Evolutionary conservation across 768 basidiomycete genomes (phyloP).

Genomic region (Rhodosporidiobolus sp.): DNA sequence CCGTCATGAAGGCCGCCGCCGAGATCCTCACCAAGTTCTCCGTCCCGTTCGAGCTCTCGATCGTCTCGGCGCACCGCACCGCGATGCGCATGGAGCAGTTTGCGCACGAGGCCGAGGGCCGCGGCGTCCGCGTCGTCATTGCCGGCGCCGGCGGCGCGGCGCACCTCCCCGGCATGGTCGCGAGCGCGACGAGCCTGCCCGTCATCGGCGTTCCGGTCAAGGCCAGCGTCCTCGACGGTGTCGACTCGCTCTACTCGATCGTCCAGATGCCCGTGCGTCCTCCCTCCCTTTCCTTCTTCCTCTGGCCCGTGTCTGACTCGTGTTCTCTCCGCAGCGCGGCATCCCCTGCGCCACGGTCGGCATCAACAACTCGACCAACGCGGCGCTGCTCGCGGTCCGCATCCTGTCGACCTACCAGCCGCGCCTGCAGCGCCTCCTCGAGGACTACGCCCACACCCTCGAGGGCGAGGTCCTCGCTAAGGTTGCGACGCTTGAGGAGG

Average conservation of each 20-base stretch:
- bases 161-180: conserved; percentile 97
- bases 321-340: conserved; percentile 63
- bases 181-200: conserved; percentile 84
- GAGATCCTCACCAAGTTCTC: conserved; percentile 74
- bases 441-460: conserved; percentile 64
- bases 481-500: conserved; percentile 66
- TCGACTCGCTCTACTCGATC: conserved; percentile 94
- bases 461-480: conserved; percentile 76
- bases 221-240: conserved; percentile 86
- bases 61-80: conserved; percentile 95
- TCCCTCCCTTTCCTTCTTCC: not conserved
- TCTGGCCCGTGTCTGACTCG: not conserved
- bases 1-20: conserved; percentile 84
- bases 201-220: conserved; percentile 97
- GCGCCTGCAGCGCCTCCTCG: conserved; percentile 63
- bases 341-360: conserved; percentile 97
- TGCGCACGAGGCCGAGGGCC: conserved; percentile 63
- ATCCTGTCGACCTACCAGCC: conserved; percentile 76
- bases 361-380: conserved; percentile 92
- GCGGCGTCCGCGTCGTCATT: conserved; percentile 65
- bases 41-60: conserved; percentile 87
- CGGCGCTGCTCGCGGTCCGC: conserved; percentile 82
- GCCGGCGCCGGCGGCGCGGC: conserved; percentile 99
- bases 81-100: conserved; percentile 80
- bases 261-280: conserved; percentile 94